Base-by-base conservation (phyloP, 495 filamentous ascomycete species). In the Clohesyomyces aquaticus region DNA sequence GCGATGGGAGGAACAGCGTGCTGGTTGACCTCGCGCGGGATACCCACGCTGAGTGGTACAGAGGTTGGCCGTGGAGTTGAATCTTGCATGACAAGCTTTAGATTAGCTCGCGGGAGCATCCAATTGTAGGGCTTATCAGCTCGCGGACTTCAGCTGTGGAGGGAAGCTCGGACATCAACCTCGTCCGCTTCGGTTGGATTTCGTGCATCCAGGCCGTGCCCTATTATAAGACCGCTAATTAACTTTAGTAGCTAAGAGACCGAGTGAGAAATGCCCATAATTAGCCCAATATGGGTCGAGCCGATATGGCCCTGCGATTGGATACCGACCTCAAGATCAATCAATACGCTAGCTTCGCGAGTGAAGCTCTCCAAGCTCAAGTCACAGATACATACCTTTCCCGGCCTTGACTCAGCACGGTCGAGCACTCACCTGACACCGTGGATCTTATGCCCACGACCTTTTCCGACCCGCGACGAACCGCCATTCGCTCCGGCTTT, bases 181-280 rank as follows among this genome's bases (percentile, higher is more conserved):
- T 29, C 47, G 56, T 45, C 50, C 53, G 50, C 42, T 35, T 61
- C 51, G 56, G 52, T 42, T 52, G 25, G 51, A 60, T 61, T 69
- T 55, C 61, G 62, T 69, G 67, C 67, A 56, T 59, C 56, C 51
- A 47, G 52, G 49, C 45, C 61, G 56, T 51, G 56, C 58, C 63
- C 62, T 70, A 66, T 63, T 59, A 63, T 66, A 70, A 66, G 63
- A 58, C 67, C 25, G 53, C 49, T 66, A 70, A 70, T 70, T 70
- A 62, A 35, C 52, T 53, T 11, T 3, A n/a, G 1, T 4, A 26
- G 14, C 22, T 19, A 12, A 21, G 23, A 25, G 51, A 32, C 21
- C 4, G 43, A 43, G 18, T 14, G 35, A 22, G 12, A 65, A 66
- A 38, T 57, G 62, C 56, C 67, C 67, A 59, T 66, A 70, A 70